A percentile compares a stretch with the other conserved stretches of the same genome.
Conservation (phyloP, 768 basidiomycete species). For the Symmetrospora coprosmae region DNA sequence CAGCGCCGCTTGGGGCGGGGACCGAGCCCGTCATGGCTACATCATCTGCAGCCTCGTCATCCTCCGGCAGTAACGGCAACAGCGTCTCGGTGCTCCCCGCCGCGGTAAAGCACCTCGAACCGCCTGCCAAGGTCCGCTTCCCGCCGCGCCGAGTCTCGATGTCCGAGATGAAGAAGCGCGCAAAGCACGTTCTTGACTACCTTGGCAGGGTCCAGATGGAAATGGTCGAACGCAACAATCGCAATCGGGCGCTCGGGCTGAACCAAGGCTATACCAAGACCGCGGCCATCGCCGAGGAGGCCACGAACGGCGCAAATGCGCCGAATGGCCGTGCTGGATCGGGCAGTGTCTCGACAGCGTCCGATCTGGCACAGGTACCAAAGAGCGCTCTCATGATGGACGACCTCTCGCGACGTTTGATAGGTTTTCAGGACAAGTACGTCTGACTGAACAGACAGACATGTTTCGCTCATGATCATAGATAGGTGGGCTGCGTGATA, state of each 20-base stretch:
- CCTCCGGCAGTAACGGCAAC: not conserved
- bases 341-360: too few relatives aligned
- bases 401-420: constrained; percentile 76
- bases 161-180: constrained; percentile 94
- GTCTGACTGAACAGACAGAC: not conserved
- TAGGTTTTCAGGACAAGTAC: constrained; percentile 73
- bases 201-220: constrained; percentile 53
- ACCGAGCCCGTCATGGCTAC: too few relatives aligned
- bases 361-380: too few relatives aligned
- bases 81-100: not conserved
- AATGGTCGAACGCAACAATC: constrained; percentile 8
- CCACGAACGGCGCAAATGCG: too few relatives aligned
- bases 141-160: constrained; percentile 87
- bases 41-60: constrained; percentile 2
- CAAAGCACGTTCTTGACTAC: constrained; percentile 77
- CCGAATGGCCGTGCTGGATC: too few relatives aligned
- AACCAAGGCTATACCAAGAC: too few relatives aligned
- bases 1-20: too few relatives aligned
- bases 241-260: not conserved
- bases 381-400: constrained; percentile 73
- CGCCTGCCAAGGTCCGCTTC: constrained; percentile 62
- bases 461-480: too few relatives aligned
- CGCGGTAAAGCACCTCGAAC: constrained; percentile 47
- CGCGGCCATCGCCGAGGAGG: too few relatives aligned
- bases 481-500: too few relatives aligned